phyloP scores from a whole-genome alignment of 2,329 filamentous ascomycete genomes.

The Periconia digitata region DNA sequence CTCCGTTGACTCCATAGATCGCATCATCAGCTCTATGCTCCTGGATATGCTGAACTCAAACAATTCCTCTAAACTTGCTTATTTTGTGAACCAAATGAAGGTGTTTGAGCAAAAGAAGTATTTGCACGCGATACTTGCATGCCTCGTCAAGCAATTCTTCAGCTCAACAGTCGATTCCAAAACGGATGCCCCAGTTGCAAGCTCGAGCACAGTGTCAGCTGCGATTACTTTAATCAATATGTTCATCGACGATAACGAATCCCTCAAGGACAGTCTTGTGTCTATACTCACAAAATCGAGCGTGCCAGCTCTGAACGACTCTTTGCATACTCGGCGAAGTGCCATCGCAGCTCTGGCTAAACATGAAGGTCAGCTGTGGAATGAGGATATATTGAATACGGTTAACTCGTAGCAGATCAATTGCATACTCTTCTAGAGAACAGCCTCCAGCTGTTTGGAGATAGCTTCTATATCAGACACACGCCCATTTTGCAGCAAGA shows the following conservation, averaged over 20 bases:
- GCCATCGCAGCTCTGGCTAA: constrained; percentile 44
- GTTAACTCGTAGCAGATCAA: constrained; percentile 35
- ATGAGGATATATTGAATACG: background rate
- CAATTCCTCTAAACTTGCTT: constrained; percentile 23
- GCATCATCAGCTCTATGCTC: constrained; percentile 21
- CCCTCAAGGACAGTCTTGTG: constrained; percentile 33
- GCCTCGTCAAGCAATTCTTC: constrained; percentile 26
- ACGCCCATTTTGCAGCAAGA: constrained; percentile 85
- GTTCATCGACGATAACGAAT: constrained; percentile 29
- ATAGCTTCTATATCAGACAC: constrained; percentile 84
- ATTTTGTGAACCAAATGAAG: constrained; percentile 48
- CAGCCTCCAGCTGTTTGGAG: constrained; percentile 74
- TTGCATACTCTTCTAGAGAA: constrained; percentile 66
- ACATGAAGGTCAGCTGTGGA: constrained; percentile 42
- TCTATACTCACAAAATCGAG: constrained; percentile 44
- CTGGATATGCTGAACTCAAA: constrained; percentile 14
- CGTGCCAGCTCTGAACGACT: constrained; percentile 29
- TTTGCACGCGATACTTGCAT: constrained; percentile 36
- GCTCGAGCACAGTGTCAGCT: constrained; percentile 24
- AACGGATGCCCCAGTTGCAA: constrained; percentile 14
- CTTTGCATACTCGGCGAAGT: constrained; percentile 36
- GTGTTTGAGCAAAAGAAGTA: constrained; percentile 53
- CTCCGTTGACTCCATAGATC: constrained; percentile 20
- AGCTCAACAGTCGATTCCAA: constrained; percentile 8
- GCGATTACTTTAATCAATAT: constrained; percentile 23